Evolutionary conservation across 2,329 filamentous ascomycete species (phyloP), one percentile per base, ranked within the genome.

Genomic region (Trichoderma atrobrunneum): DNA sequence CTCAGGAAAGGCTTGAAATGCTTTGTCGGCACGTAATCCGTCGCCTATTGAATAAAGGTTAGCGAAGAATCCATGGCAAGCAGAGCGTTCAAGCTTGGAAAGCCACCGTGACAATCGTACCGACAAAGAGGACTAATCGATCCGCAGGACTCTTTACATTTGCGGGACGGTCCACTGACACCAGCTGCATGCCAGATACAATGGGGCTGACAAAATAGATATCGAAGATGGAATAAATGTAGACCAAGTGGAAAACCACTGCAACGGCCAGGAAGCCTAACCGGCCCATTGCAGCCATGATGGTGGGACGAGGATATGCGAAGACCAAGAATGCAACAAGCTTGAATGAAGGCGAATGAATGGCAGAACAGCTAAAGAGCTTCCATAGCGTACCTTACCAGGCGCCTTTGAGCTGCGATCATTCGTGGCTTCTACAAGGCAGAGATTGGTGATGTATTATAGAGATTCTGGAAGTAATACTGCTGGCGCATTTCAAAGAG

Each of bases 201-300:
- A 99, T 96, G 26, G 96, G 96, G 80, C 94, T 98, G 79, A 98
- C 94, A 80, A 99, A 99, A 84, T 99, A 98, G 75, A 98, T 96
- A 82, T 98, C 95, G 84, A 99, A 99, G 78, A 98, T 98, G 73
- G 94, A 97, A 80, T 92, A 93, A 71, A 97, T 92, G 82, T 99
- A 99, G 75, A 97, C 89, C 69, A 98, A 82, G 83, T 99, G 97
- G 81, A 99, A 99, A 73, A 95, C 84, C 79, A 98, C 88, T 77
- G 96, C 96, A 80, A 97, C 89, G 80, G 92, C 91, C 81, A 98
- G 84, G 81, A 99, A 98, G 80, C 91, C 91, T 79, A 93, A 89
- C 80, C 95, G 93, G 76, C 84, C 84, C 76, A 87, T 83, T 73
- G 84, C 80, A 74, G 87, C 86, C 89, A 91, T 91, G 76, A 63